Conservation (phyloP, 106 monocot species). For the Acanthochlamys bracteata region DNA sequence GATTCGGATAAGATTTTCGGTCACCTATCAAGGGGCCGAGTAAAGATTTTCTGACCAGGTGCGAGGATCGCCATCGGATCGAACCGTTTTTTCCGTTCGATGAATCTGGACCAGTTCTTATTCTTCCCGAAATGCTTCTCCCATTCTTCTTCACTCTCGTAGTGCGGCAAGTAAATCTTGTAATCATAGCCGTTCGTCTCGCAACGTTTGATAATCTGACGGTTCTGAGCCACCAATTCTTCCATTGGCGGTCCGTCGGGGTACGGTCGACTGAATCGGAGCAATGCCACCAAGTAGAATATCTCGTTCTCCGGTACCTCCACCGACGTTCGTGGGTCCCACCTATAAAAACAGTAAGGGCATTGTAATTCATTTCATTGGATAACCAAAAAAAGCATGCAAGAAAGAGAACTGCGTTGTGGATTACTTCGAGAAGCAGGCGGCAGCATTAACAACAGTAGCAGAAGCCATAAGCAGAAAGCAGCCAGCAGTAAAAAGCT, state of each 20-base stretch:
- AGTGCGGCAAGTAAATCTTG: constrained; percentile 85
- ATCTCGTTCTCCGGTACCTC: constrained; percentile 60
- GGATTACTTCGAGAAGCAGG: too few species aligned
- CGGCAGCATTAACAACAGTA: too few species aligned
- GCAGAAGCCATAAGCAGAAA: too few species aligned
- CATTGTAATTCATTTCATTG: too few species aligned
- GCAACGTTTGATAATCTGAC: constrained; percentile 46
- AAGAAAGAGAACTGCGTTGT: too few species aligned
- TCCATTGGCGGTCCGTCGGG: constrained; percentile 48
- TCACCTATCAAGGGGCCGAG: constrained; percentile 9
- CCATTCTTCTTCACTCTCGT: constrained; percentile 57
- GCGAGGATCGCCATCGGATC: constrained; percentile 71
- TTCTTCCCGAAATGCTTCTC: constrained; percentile 53
- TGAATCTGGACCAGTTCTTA: constrained; percentile 60
- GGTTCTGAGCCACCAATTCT: constrained; percentile 65
- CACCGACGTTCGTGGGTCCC: constrained; percentile 75
- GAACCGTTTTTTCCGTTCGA: constrained; percentile 48
- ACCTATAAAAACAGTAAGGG: constrained; percentile 38
- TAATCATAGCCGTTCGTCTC: constrained; percentile 61
- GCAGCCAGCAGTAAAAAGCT: too few species aligned
- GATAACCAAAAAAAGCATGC: too few species aligned
- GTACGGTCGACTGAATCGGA: constrained; percentile 52
- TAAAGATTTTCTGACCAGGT: constrained; percentile 78
- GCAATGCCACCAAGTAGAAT: constrained; percentile 91
- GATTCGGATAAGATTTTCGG: too few species aligned